These are phyloP conservation scores for Groenewaldozyma salmanticensis DNA, from an alignment of 805 yeast species.

Conservation along the genomic window DNA sequence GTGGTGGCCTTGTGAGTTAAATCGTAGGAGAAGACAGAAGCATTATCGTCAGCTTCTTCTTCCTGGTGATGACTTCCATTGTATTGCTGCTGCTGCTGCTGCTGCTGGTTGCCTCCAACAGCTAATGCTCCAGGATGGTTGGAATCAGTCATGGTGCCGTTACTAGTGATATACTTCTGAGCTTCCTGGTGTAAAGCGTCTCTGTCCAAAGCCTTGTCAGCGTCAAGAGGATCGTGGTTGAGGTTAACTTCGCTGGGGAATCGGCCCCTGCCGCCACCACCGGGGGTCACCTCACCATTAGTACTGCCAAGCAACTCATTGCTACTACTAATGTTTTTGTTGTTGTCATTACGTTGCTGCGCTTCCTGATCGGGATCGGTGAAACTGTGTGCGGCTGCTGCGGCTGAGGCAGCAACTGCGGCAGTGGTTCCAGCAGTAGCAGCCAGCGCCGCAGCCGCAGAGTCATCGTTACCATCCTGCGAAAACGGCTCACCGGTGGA, in stretches of 20 bases:
- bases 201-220: constrained; percentile 12
- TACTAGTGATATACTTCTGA: constrained; percentile 9
- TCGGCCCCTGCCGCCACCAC: constrained; percentile 12
- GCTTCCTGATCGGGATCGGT: constrained; percentile 1
- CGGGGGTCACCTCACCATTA: not conserved
- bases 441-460: not conserved
- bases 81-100: constrained; percentile 1
- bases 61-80: constrained; percentile 6
- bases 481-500: constrained; percentile 20
- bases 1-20: constrained; percentile 23
- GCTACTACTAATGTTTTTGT: too few relatives aligned
- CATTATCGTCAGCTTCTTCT: constrained; percentile 14
- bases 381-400: constrained; percentile 1
- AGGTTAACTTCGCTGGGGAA: constrained; percentile 19
- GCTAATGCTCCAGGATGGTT: constrained; percentile 5
- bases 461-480: constrained; percentile 4
- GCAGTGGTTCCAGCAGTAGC: constrained; percentile 2
- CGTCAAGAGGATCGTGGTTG: constrained; percentile 9
- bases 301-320: too few relatives aligned
- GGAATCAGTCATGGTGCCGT: constrained; percentile 6
- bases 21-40: constrained; percentile 27
- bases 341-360: too few relatives aligned
- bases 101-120: constrained; percentile 1
- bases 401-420: not conserved
- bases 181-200: constrained; percentile 14